Evolutionary conservation across 2,329 filamentous ascomycete species (phyloP), one percentile per base, ranked within the genome.

Genomic region (Colletotrichum tropicicola): DNA sequence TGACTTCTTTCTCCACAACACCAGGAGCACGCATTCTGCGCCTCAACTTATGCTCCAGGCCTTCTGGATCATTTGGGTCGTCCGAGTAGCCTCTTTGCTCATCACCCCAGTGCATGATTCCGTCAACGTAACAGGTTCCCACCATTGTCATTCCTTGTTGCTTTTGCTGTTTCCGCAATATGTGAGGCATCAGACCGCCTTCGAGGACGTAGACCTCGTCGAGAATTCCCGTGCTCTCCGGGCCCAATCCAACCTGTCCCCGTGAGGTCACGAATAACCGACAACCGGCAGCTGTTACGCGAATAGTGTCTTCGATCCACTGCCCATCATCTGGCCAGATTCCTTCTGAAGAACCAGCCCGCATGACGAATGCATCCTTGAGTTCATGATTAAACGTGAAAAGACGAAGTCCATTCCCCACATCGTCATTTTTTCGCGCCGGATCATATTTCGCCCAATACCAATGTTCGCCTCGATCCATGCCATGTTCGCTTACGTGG

Each of bases 81-180:
- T 49, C 43, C 12, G 9, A 27, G 5, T n/a, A 1, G 2, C 37
- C 4, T 13, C 2, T 12, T 1, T 6, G 19, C 25, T 48, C 59
- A 12, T 17, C 5, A 1, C 54, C 59, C 54, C 54, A 51, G 3
- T 51, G 28, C 64, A 66, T 66, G 15, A 49, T 41, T 12, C 59
- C 59, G 2, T 64, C 59, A 3, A 44, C 37, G 13, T 54, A 66
- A 12, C 64, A 59, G 1, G 39, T 65, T 10, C 64, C 64, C 1
- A 66, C 19, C 59, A 65, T 54, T 2, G 19, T 44, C 3, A 19
- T 15, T 1, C 19, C 17, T n/a, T n/a, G n/a, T n/a, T n/a, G n/a
- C n/a, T n/a, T n/a, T n/a, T n/a, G n/a, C n/a, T n/a, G n/a, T n/a
- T n/a, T n/a, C 6, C 47, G 51, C 21, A 66, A 12, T 6, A 65